Evolutionary conservation across 352 stramenopile genomes (phyloP).

Genomic region (Globisporangium apiculatum): DNA sequence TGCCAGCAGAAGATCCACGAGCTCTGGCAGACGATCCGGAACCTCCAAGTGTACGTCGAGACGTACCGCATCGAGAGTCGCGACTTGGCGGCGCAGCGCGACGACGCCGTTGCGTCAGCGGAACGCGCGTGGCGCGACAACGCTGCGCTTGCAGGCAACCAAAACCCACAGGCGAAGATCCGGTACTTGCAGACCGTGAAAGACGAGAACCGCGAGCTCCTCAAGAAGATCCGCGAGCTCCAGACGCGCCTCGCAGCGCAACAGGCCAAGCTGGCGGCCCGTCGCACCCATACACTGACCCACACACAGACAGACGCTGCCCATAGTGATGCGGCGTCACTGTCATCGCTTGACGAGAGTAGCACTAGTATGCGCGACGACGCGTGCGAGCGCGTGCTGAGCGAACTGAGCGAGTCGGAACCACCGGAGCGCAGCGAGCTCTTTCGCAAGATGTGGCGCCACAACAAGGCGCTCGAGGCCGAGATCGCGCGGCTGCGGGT

Average conservation of each 20-base stretch:
- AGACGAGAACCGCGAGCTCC: slow-evolving; percentile 47
- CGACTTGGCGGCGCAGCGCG: slow-evolving; percentile 39
- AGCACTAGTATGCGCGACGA: no score
- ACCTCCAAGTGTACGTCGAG: slow-evolving; percentile 54
- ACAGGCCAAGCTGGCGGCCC: neutral
- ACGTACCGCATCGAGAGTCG: slow-evolving; percentile 45
- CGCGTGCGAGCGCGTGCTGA: no score
- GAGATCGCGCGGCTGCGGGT: slow-evolving; percentile 40
- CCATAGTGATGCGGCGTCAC: neutral
- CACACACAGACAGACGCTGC: no score
- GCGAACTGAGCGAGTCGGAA: slow-evolving; percentile 13
- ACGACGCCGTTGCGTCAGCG: slow-evolving; percentile 47
- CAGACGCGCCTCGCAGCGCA: slow-evolving; percentile 33
- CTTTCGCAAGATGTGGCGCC: slow-evolving; percentile 41
- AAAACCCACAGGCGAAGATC: slow-evolving; percentile 66
- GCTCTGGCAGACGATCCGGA: slow-evolving; percentile 57
- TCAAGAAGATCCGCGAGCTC: slow-evolving; percentile 45
- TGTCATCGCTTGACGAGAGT: slow-evolving; percentile 17
- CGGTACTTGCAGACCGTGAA: slow-evolving; percentile 69
- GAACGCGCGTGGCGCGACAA: slow-evolving; percentile 54
- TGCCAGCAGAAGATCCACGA: slow-evolving; percentile 66
- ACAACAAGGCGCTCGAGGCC: slow-evolving; percentile 37
- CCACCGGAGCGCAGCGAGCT: slow-evolving; percentile 27
- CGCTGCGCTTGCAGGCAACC: slow-evolving; percentile 42
- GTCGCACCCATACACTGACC: no score